These are phyloP conservation scores for Brassica carinata DNA, from an alignment of 345 rosid genomes.

Conservation along the genomic window DNA sequence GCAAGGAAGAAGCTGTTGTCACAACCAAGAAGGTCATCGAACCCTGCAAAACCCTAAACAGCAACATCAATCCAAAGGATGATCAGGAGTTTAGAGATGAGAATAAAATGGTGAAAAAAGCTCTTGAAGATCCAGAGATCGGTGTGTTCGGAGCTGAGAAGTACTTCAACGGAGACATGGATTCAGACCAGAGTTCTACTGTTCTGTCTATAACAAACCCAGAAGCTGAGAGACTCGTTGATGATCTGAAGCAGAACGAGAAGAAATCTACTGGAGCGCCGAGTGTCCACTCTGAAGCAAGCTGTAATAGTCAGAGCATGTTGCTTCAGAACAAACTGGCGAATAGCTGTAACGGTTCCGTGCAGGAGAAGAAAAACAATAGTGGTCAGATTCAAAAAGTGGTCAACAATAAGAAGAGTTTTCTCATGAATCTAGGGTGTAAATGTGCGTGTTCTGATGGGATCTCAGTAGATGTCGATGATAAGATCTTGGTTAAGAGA, in stretches of 20 bases:
- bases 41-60: slow-evolving; percentile 29
- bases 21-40: slow-evolving; percentile 43
- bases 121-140: slow-evolving; percentile 64
- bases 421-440: slow-evolving; percentile 60
- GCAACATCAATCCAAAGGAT: slow-evolving; percentile 22
- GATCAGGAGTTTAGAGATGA: neutral
- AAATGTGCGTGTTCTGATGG: slow-evolving; percentile 63
- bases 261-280: slow-evolving; percentile 48
- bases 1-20: slow-evolving; percentile 45
- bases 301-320: slow-evolving; percentile 72
- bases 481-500: slow-evolving; percentile 32
- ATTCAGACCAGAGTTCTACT: slow-evolving; percentile 46
- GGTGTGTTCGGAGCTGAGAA: slow-evolving; percentile 87
- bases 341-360: slow-evolving; percentile 28
- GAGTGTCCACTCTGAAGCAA: slow-evolving; percentile 59
- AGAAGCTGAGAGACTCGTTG: slow-evolving; percentile 23
- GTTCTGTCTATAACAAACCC: slow-evolving; percentile 34
- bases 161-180: slow-evolving; percentile 71
- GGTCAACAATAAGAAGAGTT: slow-evolving; percentile 41
- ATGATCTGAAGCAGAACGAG: slow-evolving; percentile 25
- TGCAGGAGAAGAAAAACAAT: slow-evolving; percentile 32
- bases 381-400: slow-evolving; percentile 37
- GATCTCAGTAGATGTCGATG: slow-evolving; percentile 53
- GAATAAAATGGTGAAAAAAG: slow-evolving; percentile 36
- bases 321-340: slow-evolving; percentile 46